Conservation (phyloP, 73 alveolate species). For the Paramecium primaurelia region DNA sequence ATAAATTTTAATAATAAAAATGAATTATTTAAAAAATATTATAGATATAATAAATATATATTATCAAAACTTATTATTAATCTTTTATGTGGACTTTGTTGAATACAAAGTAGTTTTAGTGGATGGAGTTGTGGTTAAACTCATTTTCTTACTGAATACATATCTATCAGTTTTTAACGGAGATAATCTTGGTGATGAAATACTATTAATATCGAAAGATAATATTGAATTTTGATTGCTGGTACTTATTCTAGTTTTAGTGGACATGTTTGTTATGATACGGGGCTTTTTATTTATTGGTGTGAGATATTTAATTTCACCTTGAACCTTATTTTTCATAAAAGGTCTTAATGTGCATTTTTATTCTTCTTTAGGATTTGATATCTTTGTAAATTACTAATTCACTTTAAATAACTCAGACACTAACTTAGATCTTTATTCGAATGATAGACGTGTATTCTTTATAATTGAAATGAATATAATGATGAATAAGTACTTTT, state of each 20-base stretch:
- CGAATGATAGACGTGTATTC: conserved; percentile 6
- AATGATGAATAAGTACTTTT: background rate
- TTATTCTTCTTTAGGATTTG: background rate
- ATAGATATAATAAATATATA: background rate
- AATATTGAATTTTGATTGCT: background rate
- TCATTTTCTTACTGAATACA: background rate
- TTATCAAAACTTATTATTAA: background rate
- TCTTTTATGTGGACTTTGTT: background rate
- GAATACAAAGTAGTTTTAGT: background rate
- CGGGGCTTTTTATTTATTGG: background rate
- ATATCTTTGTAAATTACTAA: background rate
- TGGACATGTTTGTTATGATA: background rate
- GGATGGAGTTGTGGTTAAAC: background rate
- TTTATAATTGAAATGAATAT: background rate
- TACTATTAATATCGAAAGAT: background rate
- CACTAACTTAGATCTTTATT: background rate
- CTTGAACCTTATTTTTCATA: background rate
- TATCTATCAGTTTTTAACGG: background rate
- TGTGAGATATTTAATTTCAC: background rate
- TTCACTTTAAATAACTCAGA: background rate
- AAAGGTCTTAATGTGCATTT: background rate
- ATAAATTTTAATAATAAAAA: background rate
- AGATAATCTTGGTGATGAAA: background rate
- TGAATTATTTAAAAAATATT: background rate
- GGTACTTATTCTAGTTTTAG: background rate